Percentiles rank a stretch among this genome's conserved stretches.
phyloP scores from a whole-genome alignment of 331 rosid genomes.

The Acacia pycnantha region DNA sequence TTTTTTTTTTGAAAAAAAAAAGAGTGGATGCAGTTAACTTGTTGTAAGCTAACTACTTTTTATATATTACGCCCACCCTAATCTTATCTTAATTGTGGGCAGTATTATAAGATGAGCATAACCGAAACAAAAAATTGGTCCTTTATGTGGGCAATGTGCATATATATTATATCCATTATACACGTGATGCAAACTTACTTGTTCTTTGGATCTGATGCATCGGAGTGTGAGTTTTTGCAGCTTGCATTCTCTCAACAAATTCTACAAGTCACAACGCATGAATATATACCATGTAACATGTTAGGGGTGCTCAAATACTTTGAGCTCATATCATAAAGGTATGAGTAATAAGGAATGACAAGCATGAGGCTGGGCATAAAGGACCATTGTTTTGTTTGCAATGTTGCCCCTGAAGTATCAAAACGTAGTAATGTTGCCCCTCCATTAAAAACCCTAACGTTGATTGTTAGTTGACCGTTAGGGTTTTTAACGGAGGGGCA shows the following conservation, averaged over 20 bases:
- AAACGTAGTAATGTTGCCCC: no score
- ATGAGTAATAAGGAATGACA: not conserved
- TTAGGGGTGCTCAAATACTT: not conserved
- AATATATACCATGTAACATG: slow-evolving; percentile 10
- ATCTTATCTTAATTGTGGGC: slow-evolving; percentile 11
- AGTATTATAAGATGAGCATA: slow-evolving; percentile 11
- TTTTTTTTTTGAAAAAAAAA: not conserved
- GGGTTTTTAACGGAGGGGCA: no score
- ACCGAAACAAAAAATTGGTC: not conserved
- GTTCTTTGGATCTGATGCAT: slow-evolving; percentile 78
- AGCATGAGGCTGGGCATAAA: no score
- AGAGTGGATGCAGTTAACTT: not conserved
- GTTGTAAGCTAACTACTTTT: not conserved
- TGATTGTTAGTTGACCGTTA: no score
- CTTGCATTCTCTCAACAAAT: slow-evolving; percentile 66
- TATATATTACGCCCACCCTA: not conserved
- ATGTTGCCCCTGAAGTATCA: no score
- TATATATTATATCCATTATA: slow-evolving; percentile 19
- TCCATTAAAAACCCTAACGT: no score
- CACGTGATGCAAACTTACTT: slow-evolving; percentile 48
- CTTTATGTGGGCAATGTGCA: not conserved
- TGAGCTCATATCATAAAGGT: not conserved
- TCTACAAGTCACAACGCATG: slow-evolving; percentile 49
- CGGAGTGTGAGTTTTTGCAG: slow-evolving; percentile 59
- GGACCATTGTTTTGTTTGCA: no score